These are phyloP conservation scores for Aspergillus tubingensis DNA, from an alignment of 2,329 filamentous ascomycete species.

Conservation along the genomic window DNA sequence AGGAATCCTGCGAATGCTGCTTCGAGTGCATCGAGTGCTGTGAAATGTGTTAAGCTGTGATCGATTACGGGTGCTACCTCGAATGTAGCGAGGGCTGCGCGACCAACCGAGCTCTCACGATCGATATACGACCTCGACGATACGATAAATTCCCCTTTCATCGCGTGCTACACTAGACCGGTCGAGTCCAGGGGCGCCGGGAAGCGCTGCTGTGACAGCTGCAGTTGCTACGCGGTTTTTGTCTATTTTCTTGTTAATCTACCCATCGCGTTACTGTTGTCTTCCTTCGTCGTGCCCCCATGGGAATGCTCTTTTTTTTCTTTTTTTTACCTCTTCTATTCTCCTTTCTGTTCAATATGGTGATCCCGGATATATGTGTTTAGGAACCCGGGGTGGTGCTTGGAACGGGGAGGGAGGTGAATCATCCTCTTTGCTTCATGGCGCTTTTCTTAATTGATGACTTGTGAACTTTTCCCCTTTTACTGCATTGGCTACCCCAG, in stretches of 20 bases:
- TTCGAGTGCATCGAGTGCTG: conserved; percentile 61
- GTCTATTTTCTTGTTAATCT: neutral
- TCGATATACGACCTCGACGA: conserved; percentile 2
- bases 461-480: neutral
- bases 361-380: neutral
- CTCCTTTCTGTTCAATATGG: neutral
- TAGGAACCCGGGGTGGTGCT: neutral
- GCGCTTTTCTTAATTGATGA: conserved; percentile 2
- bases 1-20: conserved; percentile 66
- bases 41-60: conserved; percentile 37
- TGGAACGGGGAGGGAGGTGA: neutral
- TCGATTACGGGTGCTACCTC: conserved; percentile 23
- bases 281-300: neutral
- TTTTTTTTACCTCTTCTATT: too few species aligned
- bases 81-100: conserved; percentile 17
- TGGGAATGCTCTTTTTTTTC: neutral
- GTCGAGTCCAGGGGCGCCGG: neutral
- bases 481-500: neutral
- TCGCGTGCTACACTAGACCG: conserved; percentile 4
- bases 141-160: conserved; percentile 1
- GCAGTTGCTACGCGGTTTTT: conserved; percentile 2
- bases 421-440: neutral
- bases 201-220: neutral
- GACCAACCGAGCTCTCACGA: neutral
- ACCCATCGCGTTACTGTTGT: neutral